Percentiles rank a stretch among this genome's conserved stretches.
phyloP scores from a whole-genome alignment of 345 rosid genomes.

The Physaria fendleri region DNA sequence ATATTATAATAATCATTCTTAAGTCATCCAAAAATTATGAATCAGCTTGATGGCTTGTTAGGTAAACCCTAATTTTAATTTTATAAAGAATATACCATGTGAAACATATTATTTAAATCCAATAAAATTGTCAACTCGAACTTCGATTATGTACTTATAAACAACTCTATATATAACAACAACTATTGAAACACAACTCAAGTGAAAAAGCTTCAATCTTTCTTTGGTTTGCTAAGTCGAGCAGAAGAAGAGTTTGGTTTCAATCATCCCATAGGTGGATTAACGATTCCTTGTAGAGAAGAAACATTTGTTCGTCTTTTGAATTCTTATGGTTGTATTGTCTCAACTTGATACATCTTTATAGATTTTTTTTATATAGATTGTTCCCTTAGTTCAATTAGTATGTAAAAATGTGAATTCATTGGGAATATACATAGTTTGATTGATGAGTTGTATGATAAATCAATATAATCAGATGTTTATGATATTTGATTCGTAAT shows the following conservation, averaged over 20 bases:
- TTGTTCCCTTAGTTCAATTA: too few relatives aligned
- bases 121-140: too few relatives aligned
- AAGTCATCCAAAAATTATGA: slow-evolving; percentile 13
- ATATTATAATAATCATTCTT: slow-evolving; percentile 27
- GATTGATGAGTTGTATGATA: too few relatives aligned
- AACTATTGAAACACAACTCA: too few relatives aligned
- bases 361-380: too few relatives aligned
- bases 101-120: too few relatives aligned
- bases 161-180: slow-evolving; percentile 24
- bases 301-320: slow-evolving; percentile 30
- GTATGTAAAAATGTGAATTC: too few relatives aligned
- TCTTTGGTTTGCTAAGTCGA: slow-evolving; percentile 34
- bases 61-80: slow-evolving; percentile 19
- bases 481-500: too few relatives aligned
- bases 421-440: too few relatives aligned
- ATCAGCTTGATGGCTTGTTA: slow-evolving; percentile 26
- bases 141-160: slow-evolving; percentile 15
- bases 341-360: slow-evolving; percentile 28
- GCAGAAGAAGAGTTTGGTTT: slow-evolving; percentile 54
- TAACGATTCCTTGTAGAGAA: slow-evolving; percentile 45
- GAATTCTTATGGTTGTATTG: slow-evolving; percentile 24
- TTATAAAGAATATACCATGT: too few relatives aligned
- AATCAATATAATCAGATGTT: too few relatives aligned
- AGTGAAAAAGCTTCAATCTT: too few relatives aligned
- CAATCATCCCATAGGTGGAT: slow-evolving; percentile 40